phyloP scores from a whole-genome alignment of 1,139 yeast species.

The Candida smagusa region DNA sequence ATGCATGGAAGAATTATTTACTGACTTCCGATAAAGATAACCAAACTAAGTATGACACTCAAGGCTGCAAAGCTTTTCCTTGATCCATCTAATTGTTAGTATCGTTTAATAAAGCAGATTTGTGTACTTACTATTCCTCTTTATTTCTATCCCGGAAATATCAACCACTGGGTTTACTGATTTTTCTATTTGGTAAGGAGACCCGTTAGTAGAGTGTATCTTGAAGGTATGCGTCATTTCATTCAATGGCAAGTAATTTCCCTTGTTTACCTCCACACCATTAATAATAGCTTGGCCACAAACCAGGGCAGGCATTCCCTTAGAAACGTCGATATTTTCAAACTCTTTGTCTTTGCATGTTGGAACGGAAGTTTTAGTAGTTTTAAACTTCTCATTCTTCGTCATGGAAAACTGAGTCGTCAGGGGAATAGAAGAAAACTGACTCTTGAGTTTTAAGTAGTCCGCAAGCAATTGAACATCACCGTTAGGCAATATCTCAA shows the following conservation, averaged over 20 bases:
- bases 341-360: constrained; percentile 43
- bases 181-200: constrained; percentile 16
- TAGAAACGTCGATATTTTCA: constrained; percentile 49
- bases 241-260: constrained; percentile 44
- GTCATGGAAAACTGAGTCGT: constrained; percentile 17
- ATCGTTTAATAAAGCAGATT: background rate
- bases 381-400: constrained; percentile 21
- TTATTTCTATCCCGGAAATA: constrained; percentile 5
- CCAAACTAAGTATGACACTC: background rate
- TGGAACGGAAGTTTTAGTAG: constrained; percentile 23
- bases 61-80: background rate
- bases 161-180: constrained; percentile 22
- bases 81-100: constrained; percentile 3
- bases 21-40: background rate
- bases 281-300: constrained; percentile 42
- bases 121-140: background rate
- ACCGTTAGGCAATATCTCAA: constrained; percentile 56
- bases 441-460: constrained; percentile 48
- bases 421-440: constrained; percentile 32
- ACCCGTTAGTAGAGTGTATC: constrained; percentile 39
- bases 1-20: no score
- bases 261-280: constrained; percentile 46
- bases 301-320: constrained; percentile 46
- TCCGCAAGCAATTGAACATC: constrained; percentile 54
- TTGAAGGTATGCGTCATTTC: constrained; percentile 33